Evolutionary conservation across 2,329 filamentous ascomycete genomes (phyloP), one percentile per base, ranked within the genome.

Genomic region (Shiraia sp.): DNA sequence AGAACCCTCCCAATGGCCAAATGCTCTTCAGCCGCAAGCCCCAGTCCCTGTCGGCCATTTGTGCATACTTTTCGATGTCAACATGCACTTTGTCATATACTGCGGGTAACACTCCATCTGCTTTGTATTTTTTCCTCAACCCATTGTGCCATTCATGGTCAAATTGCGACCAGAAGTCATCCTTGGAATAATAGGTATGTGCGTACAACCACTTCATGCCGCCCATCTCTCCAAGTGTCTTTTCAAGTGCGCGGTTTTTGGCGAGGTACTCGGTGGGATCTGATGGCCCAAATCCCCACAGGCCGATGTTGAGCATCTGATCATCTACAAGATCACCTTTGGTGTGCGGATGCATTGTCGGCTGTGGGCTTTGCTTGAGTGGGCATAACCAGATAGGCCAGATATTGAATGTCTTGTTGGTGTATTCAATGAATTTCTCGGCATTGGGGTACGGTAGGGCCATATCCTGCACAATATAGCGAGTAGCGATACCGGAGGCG

Each of bases 271-370:
- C 51, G 5, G 55, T 45, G 6, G 54, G 53, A 12, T 68, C 54
- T 72, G 6, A 72, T 49, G 26, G 85, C 78, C 16, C 86, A 82
- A 70, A 83, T 82, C 88, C 89, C 89, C 89, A 95, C 14, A 95
- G 79, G 19, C 80, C 79, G 28, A 83, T 72, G 50, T 82, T 83
- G 34, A 81, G 69, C 54, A 79, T 72, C 61, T 66, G 59, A 10
- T 63, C 59, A 12, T 51, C 53, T 22, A 57, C 50, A 9, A 63
- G 34, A 13, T 53, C 42, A 15, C 57, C 59, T 29, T 61, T 67
- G 2, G 61, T 63, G 24, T 65, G 60, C 1, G 63, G 63, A 28
- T 67, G 63, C 61, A 66, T 65, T 2, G 65, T 63, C 2, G 63
- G 59, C 27, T 66, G 59, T 3, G 52, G 47, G 13, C 53, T 61